A percentile compares a stretch with the other conserved stretches of the same genome.
phyloP scores from a whole-genome alignment of 805 yeast species.

The Pichia ethanolica region DNA sequence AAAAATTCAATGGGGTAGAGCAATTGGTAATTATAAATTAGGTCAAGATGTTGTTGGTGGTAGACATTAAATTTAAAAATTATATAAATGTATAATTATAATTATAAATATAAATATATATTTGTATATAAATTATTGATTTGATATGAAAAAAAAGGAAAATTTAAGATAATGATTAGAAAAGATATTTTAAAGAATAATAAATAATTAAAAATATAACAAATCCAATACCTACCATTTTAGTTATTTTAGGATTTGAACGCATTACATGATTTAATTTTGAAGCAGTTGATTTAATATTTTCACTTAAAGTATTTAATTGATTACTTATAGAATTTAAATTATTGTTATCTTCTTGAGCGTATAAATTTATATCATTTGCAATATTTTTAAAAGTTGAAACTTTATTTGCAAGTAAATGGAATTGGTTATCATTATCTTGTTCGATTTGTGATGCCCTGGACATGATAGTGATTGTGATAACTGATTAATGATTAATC shows the following conservation, averaged over 20 bases:
- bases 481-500: no score
- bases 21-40: slow-evolving; percentile 80
- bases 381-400: slow-evolving; percentile 59
- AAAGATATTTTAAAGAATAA: slow-evolving; percentile 42
- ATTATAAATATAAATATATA: not conserved
- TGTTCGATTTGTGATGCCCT: slow-evolving; percentile 25
- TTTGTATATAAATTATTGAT: not conserved
- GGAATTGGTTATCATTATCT: slow-evolving; percentile 57
- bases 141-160: no score
- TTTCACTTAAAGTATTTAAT: slow-evolving; percentile 40
- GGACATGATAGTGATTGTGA: slow-evolving; percentile 15
- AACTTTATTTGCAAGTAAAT: slow-evolving; percentile 57
- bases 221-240: slow-evolving; percentile 52
- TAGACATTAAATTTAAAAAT: slow-evolving; percentile 17
- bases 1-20: slow-evolving; percentile 90
- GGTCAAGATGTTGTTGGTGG: slow-evolving; percentile 69
- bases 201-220: slow-evolving; percentile 49
- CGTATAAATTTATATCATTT: slow-evolving; percentile 58
- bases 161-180: not conserved
- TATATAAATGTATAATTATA: not conserved
- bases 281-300: slow-evolving; percentile 44
- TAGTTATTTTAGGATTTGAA: slow-evolving; percentile 52
- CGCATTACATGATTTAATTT: slow-evolving; percentile 48
- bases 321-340: slow-evolving; percentile 40
- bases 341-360: slow-evolving; percentile 43